A percentile compares a stretch with the other conserved stretches of the same genome.
These are phyloP conservation scores for Cercospora zeae-maydis DNA, from an alignment of 2,329 filamentous ascomycete genomes.

Conservation along the genomic window DNA sequence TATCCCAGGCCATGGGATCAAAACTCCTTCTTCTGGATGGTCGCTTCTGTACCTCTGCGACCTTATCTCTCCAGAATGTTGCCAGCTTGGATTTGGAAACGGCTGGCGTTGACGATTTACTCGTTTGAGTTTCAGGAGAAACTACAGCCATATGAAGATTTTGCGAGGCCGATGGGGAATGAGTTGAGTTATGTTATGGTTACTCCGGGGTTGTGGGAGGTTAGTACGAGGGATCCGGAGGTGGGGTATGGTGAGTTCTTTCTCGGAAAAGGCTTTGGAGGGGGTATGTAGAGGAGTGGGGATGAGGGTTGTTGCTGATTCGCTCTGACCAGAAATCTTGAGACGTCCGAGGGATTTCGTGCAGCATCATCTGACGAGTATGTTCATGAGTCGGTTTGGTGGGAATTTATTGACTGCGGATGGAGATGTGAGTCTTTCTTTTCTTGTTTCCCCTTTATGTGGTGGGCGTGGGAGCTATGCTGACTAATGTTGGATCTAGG, in stretches of 20 bases:
- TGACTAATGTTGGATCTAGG: not conserved
- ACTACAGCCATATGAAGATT: conserved; percentile 17
- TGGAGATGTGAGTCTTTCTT: conserved; percentile 23
- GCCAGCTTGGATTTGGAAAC: conserved; percentile 22
- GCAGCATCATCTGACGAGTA: conserved; percentile 20
- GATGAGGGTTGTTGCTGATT: too few relatives aligned
- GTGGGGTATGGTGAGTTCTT: conserved; percentile 9
- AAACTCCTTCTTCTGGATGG: conserved; percentile 30
- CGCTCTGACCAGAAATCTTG: conserved; percentile 21
- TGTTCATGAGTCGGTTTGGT: conserved; percentile 29
- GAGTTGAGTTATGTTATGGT: conserved; percentile 25
- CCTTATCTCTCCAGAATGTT: conserved; percentile 18
- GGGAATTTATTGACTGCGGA: conserved; percentile 29
- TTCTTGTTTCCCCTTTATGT: not conserved
- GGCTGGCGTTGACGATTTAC: conserved; percentile 27
- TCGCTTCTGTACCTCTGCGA: conserved; percentile 23
- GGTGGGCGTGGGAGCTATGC: too few relatives aligned
- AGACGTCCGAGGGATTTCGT: conserved; percentile 26
- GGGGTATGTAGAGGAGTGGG: too few relatives aligned
- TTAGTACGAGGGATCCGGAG: conserved; percentile 29
- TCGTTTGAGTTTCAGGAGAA: conserved; percentile 31
- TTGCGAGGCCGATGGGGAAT: conserved; percentile 19
- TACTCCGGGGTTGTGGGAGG: conserved; percentile 25
- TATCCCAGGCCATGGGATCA: conserved; percentile 27
- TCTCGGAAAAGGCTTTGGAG: too few relatives aligned